Evolutionary conservation across 2,329 filamentous ascomycete genomes (phyloP), one percentile per base, ranked within the genome.

Genomic region (Colletotrichum sansevieriae): DNA sequence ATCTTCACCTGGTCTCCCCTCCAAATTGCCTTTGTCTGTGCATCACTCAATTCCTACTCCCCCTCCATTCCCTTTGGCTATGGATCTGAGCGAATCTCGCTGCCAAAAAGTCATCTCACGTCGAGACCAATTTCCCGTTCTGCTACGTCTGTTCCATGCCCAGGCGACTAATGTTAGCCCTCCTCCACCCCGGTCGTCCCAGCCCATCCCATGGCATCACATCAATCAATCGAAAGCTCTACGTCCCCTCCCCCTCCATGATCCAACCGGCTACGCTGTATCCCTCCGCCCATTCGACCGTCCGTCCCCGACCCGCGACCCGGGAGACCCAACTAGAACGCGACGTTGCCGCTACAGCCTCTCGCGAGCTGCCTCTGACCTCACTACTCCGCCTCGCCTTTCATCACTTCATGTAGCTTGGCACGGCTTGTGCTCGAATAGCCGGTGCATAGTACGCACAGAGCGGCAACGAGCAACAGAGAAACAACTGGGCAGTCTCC

Each of bases 331-430:
- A 37, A 51, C 41, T 22, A 29, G 11, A 52, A 44, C 62, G 35
- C 44, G 35, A 52, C n/a, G 41, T 65, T 59, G 54, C n/a, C 62
- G 37, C 62, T 59, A 59, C 25, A 20, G 46, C 62, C 44, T 60
- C 46, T 44, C 22, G 35, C 33, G 44, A 59, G 15, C 22, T 51
- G 35, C 22, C 22, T 20, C 15, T 33, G 20, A 39, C 25, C 43
- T 52, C n/a, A 43, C 55, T 41, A 43, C 55, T 41, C 33, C 51
- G n/a, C 29, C 25, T 60, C 54, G 18, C 22, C 13, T 51, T 22
- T 12, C 54, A 18, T 44, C 62, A 52, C 37, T 46, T 56, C 41
- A 57, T 47, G 52, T 29, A 33, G 15, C 62, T 65, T 25, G 46
- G 44, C 44, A 65, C 55, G 22, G 54, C 62, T 43, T 59, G 35